These are phyloP conservation scores for Lentinula raphanica DNA, from an alignment of 768 basidiomycete genomes.

Conservation along the genomic window DNA sequence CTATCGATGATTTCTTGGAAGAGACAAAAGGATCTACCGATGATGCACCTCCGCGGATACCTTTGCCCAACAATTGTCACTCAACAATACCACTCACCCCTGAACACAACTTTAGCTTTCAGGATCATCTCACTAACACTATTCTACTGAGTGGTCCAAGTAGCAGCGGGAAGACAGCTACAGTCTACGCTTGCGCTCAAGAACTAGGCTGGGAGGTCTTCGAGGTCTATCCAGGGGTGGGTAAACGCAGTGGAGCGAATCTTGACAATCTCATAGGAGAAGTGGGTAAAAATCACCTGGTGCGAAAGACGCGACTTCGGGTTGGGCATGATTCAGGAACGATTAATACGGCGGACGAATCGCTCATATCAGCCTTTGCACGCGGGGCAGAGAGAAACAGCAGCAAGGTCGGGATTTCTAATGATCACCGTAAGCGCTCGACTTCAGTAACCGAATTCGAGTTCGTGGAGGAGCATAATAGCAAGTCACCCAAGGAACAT, in stretches of 20 bases:
- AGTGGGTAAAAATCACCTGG: slow-evolving; percentile 89
- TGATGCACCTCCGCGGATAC: background rate
- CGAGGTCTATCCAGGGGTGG: slow-evolving; percentile 94
- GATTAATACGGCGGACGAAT: background rate
- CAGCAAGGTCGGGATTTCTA: background rate
- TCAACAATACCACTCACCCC: background rate
- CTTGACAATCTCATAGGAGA: slow-evolving; percentile 83
- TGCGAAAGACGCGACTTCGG: slow-evolving; percentile 32
- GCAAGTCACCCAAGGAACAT: background rate
- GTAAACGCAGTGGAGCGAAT: slow-evolving; percentile 77
- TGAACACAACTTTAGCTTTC: slow-evolving; percentile 22
- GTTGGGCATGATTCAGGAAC: slow-evolving; percentile 4
- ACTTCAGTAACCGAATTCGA: background rate
- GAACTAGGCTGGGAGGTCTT: slow-evolving; percentile 96
- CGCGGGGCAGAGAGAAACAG: background rate
- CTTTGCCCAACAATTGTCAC: too few species aligned
- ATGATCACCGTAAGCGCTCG: slow-evolving; percentile 1
- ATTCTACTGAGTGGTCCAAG: slow-evolving; percentile 79
- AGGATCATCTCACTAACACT: slow-evolving; percentile 68
- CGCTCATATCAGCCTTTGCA: background rate
- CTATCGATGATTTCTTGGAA: slow-evolving; percentile 22
- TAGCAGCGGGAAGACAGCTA: slow-evolving; percentile 87
- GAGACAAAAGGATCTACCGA: slow-evolving; percentile 27
- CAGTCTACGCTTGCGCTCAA: slow-evolving; percentile 89
- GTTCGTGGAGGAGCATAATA: background rate